A percentile compares a stretch with the other conserved stretches of the same genome.
Conservation (phyloP, 495 filamentous ascomycete species). For the Aspergillus sclerotioniger region DNA sequence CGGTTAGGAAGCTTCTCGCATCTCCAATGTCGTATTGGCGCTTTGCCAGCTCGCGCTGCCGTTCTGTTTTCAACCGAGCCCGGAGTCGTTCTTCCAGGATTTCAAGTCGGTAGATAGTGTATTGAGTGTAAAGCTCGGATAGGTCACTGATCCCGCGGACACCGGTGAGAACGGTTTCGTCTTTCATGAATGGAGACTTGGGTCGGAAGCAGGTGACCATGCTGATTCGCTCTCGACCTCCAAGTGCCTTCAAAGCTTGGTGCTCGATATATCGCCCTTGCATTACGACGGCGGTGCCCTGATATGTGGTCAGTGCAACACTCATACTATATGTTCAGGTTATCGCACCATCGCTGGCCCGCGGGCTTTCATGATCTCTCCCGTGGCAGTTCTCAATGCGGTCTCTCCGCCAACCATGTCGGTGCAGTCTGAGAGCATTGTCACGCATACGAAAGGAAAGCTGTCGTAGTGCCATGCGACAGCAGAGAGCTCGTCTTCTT, state of each 20-base stretch:
- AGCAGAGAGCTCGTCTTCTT: slow-evolving; percentile 43
- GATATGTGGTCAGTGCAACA: background rate
- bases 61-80: slow-evolving; percentile 28
- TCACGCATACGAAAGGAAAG: slow-evolving; percentile 75
- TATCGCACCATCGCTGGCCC: slow-evolving; percentile 61
- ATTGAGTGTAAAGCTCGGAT: slow-evolving; percentile 65
- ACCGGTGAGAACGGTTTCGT: slow-evolving; percentile 63
- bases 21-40: slow-evolving; percentile 10
- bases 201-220: slow-evolving; percentile 73
- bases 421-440: slow-evolving; percentile 70
- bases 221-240: slow-evolving; percentile 64
- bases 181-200: slow-evolving; percentile 50
- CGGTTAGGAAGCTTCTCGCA: background rate
- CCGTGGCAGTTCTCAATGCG: slow-evolving; percentile 56
- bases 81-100: slow-evolving; percentile 59
- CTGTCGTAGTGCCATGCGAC: slow-evolving; percentile 73
- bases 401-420: slow-evolving; percentile 75
- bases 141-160: slow-evolving; percentile 63
- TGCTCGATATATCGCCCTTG: slow-evolving; percentile 74
- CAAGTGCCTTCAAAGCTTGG: slow-evolving; percentile 61
- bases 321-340: background rate
- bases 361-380: slow-evolving; percentile 65
- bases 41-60: slow-evolving; percentile 24
- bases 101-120: slow-evolving; percentile 65
- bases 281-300: slow-evolving; percentile 68